Conservation (phyloP, 2,329 filamentous ascomycete species). For the Whalleya microplaca region DNA sequence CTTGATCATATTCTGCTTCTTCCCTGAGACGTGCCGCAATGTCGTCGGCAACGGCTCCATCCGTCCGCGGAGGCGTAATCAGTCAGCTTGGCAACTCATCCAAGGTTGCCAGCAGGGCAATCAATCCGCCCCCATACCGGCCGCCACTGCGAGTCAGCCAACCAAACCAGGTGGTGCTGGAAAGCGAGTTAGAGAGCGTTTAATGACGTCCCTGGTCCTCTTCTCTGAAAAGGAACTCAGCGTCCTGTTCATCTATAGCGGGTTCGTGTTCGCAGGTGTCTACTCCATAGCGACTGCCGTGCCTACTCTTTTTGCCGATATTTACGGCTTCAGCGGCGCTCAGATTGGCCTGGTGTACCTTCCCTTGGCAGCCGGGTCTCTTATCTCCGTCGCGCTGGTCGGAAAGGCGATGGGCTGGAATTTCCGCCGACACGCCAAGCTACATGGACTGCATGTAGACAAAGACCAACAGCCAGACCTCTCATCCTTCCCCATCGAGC, state of each 20-base stretch:
- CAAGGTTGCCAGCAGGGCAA: constrained; percentile 1
- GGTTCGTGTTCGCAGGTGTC: constrained; percentile 58
- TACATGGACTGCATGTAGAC: constrained; percentile 62
- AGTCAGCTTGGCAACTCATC: constrained; percentile 29
- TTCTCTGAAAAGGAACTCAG: constrained; percentile 60
- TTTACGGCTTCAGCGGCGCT: constrained; percentile 53
- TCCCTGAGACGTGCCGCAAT: constrained; percentile 60
- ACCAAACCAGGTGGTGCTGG: constrained; percentile 39
- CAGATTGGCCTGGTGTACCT: constrained; percentile 57
- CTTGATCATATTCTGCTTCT: constrained; percentile 52
- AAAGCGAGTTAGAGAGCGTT: constrained; percentile 34
- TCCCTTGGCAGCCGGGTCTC: constrained; percentile 55
- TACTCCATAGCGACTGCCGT: constrained; percentile 57
- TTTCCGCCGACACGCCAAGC: constrained; percentile 66
- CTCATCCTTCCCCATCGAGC: constrained; percentile 55
- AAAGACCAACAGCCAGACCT: constrained; percentile 58
- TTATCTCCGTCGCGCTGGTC: constrained; percentile 49
- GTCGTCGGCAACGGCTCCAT: constrained; percentile 64
- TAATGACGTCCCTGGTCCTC: constrained; percentile 54
- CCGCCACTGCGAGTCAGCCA: not conserved
- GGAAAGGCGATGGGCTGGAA: constrained; percentile 66
- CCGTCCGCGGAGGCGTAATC: constrained; percentile 58
- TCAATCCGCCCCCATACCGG: too few relatives aligned
- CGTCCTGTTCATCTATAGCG: constrained; percentile 54
- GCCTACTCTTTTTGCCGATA: constrained; percentile 51